These are phyloP conservation scores for Pachyrhizus erosus DNA, from an alignment of 306 rosid genomes.

Conservation along the genomic window DNA sequence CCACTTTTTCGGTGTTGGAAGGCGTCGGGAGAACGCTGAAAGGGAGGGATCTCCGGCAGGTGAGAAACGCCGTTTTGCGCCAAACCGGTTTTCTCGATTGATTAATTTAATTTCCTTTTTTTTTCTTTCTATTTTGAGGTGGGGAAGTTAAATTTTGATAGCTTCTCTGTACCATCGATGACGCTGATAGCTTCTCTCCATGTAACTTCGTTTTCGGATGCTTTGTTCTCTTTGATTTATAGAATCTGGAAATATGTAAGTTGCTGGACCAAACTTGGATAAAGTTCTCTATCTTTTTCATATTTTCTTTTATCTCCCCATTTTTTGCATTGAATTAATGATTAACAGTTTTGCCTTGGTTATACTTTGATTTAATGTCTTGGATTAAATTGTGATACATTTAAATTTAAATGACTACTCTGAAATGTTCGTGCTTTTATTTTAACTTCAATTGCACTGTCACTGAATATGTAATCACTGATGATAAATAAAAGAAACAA, in stretches of 20 bases:
- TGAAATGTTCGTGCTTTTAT: not conserved
- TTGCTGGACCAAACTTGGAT: constrained; percentile 7
- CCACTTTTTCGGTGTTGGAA: constrained; percentile 84
- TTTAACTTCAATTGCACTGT: not conserved
- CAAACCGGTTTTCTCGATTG: constrained; percentile 87
- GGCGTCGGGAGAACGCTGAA: constrained; percentile 91
- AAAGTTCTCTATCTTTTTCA: not conserved
- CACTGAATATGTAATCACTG: not conserved
- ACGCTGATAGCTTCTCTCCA: not conserved
- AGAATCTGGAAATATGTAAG: constrained; percentile 19
- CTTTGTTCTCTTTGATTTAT: constrained; percentile 20
- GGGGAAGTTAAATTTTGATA: constrained; percentile 43
- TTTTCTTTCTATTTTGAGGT: not conserved
- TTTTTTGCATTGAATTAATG: not conserved
- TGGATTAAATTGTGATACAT: not conserved
- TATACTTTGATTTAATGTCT: not conserved
- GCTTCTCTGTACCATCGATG: not conserved
- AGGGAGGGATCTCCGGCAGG: constrained; percentile 93
- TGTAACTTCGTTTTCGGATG: constrained; percentile 20
- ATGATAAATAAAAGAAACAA: not conserved
- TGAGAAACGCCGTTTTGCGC: constrained; percentile 83
- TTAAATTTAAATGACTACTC: not conserved
- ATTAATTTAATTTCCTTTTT: not conserved
- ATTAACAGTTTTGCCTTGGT: not conserved
- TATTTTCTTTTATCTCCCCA: not conserved